Base-by-base conservation (phyloP, 2,329 filamentous ascomycete genomes). In the Plectosphaerella plurivora region DNA sequence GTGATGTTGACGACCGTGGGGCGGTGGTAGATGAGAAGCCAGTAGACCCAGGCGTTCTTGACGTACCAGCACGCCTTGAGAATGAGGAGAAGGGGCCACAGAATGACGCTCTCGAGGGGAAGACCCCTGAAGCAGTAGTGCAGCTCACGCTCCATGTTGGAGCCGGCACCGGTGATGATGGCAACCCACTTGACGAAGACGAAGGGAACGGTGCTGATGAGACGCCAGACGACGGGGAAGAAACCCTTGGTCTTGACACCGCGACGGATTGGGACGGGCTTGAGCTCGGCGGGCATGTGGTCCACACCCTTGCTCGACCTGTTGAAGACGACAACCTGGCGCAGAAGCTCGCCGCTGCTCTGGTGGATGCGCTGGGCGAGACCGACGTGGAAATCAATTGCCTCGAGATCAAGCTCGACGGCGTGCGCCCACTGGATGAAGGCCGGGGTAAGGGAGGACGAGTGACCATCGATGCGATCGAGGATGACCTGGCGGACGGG, bases 91-190 rank as follows among this genome's bases (percentile, higher is more conserved):
- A 63, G 52, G 22, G 65, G 12, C 37, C 57, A 61, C 8, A 68
- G 55, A 24, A 63, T 53, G 14, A 54, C 25, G 8, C 51, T 48
- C 12, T 64, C 59, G 33, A 61, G 58, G 41, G 59, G 62, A 10
- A 60, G 56, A 36, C 62, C 53, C 12, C 63, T 56, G 10, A 71
- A 55, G 7, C 61, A 58, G 51, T 69, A 68, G 61, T 62, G 67
- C 3, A 71, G 56, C 55, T 71, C 69, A 24, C 68, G 55, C 51
- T 70, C 69, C 25, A 69, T 59, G 46, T 69, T 63, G 14, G 64
- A 64, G 6, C 65, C 66, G 5, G 63, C 69, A 2, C 65, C 63
- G 1, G 65, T 65, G 36, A 70, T 60, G 47, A 70, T 62, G 10
- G 64, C 67, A 1, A 67, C 53, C 62, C 66, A 71, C 50, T 68